Percentiles rank a stretch among this genome's conserved stretches.
Evolutionary conservation across 176 grass and related monocot genomes (phyloP).

Genomic region (Leersia perrieri): DNA sequence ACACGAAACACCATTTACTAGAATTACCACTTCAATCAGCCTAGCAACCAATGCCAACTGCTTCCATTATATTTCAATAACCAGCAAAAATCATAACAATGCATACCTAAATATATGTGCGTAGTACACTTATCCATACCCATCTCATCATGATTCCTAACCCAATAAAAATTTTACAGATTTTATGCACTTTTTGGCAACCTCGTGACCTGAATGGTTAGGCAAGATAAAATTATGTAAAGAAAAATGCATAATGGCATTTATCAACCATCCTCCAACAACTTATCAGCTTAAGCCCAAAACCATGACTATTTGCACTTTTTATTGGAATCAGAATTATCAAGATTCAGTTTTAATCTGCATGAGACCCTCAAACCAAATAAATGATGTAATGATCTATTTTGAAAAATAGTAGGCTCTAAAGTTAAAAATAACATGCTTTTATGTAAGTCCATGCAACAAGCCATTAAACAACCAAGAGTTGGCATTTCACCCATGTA

Average conservation of each 20-base stretch:
- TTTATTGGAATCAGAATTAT: background rate
- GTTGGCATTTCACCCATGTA: background rate
- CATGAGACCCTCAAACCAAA: background rate
- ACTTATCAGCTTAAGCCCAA: background rate
- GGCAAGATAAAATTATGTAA: background rate
- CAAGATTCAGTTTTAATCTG: background rate
- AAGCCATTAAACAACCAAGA: background rate
- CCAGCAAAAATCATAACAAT: background rate
- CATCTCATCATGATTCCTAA: background rate
- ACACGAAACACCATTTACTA: background rate
- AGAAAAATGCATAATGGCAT: background rate
- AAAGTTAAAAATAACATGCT: background rate
- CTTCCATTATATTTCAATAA: background rate
- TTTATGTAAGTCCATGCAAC: background rate
- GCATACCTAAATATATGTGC: background rate
- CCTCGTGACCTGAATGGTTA: background rate
- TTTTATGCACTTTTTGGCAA: background rate
- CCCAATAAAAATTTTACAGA: slow-evolving; percentile 3
- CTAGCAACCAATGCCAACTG: background rate
- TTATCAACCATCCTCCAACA: background rate
- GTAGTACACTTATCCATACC: background rate
- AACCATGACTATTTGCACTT: background rate
- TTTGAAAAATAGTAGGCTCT: background rate
- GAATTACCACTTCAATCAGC: background rate
- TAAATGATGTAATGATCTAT: background rate